Conservation (phyloP, 805 yeast species). For the Cephaloascus fragrans region DNA sequence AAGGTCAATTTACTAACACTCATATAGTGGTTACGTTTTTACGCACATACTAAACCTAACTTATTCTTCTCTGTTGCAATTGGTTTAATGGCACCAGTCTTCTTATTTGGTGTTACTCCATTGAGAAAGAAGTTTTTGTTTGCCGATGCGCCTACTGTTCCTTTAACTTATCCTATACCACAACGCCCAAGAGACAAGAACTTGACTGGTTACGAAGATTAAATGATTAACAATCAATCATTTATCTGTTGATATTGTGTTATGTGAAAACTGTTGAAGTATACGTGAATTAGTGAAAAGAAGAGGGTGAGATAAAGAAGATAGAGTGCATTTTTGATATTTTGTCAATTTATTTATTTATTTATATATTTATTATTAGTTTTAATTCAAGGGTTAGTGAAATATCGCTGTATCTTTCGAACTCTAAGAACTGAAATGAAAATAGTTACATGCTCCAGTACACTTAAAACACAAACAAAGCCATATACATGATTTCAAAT, state of each 20-base stretch:
- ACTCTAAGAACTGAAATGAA: too few species aligned
- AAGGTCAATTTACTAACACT: conserved; percentile 10
- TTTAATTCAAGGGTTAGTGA: not conserved
- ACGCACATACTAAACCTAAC: conserved; percentile 71
- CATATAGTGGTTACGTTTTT: conserved; percentile 60
- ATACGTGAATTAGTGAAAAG: too few species aligned
- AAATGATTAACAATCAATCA: too few species aligned
- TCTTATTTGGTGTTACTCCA: conserved; percentile 51
- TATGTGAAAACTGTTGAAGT: too few species aligned
- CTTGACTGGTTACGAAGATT: conserved; percentile 50
- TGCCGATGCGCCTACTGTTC: conserved; percentile 57
- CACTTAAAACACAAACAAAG: too few species aligned
- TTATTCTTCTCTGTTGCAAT: conserved; percentile 53
- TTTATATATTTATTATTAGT: conserved; percentile 6
- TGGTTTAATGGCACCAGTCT: conserved; percentile 60
- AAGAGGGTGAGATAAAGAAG: not conserved
- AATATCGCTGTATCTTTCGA: not conserved
- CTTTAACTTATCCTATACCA: conserved; percentile 51
- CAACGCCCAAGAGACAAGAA: conserved; percentile 38
- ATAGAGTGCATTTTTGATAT: conserved; percentile 1
- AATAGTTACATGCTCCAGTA: too few species aligned
- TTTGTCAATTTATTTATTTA: conserved; percentile 1
- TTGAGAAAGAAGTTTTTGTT: conserved; percentile 60
- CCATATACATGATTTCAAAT: too few species aligned
- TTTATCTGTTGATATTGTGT: too few species aligned